phyloP scores from a whole-genome alignment of 148 eudicot species.

The Pharnaceum exiguum region DNA sequence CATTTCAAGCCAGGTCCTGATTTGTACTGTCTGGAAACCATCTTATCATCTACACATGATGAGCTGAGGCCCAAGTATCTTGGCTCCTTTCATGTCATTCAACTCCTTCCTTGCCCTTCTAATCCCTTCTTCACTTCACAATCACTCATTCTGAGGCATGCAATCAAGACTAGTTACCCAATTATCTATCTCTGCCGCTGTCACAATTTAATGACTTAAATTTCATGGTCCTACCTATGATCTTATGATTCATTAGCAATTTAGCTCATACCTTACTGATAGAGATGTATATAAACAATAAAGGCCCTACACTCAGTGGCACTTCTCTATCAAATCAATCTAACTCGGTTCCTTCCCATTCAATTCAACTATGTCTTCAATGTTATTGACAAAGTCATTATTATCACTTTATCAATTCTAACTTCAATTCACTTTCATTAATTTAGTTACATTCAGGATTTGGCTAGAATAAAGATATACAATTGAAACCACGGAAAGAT shows the following conservation, averaged over 20 bases:
- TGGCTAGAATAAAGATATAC: too few species aligned
- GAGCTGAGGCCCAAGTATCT: constrained; percentile 9
- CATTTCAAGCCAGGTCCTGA: too few species aligned
- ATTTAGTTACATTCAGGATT: too few species aligned
- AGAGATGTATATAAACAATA: neutral
- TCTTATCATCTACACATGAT: neutral
- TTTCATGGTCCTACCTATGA: constrained; percentile 7
- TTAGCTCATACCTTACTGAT: neutral
- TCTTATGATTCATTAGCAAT: neutral
- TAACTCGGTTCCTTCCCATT: too few species aligned
- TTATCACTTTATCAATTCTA: too few species aligned
- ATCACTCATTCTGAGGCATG: constrained; percentile 1
- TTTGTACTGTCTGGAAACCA: too few species aligned
- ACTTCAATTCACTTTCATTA: too few species aligned
- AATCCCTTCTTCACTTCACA: constrained; percentile 1
- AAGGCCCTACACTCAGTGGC: too few species aligned
- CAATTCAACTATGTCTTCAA: too few species aligned
- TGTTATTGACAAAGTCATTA: too few species aligned
- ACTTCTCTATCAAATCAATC: neutral
- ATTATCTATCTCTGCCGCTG: constrained; percentile 5
- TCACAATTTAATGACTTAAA: constrained; percentile 4
- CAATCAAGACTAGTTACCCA: constrained; percentile 15
- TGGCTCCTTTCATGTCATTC: neutral
- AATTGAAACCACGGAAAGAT: neutral
- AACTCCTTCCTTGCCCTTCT: neutral